Evolutionary conservation across 352 stramenopile genomes (phyloP).

Genomic region (Pythium chondricola): DNA sequence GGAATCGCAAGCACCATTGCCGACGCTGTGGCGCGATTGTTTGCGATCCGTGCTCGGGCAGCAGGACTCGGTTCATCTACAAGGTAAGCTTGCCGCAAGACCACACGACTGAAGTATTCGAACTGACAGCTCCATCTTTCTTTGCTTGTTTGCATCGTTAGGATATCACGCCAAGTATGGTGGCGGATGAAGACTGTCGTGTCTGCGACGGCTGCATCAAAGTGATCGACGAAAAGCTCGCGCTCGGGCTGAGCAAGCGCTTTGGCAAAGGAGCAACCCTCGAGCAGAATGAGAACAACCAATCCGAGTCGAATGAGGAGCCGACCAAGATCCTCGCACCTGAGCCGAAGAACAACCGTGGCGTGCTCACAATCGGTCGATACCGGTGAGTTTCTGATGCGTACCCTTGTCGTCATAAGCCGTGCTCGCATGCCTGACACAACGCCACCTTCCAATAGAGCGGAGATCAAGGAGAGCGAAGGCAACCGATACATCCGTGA

Average conservation of each 20-base stretch:
- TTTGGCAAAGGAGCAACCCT: conserved; percentile 49
- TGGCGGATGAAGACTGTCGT: conserved; percentile 59
- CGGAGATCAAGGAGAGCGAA: conserved; percentile 87
- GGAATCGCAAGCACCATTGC: conserved; percentile 86
- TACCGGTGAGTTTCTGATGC: conserved; percentile 46
- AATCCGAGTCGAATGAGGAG: conserved; percentile 16
- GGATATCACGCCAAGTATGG: conserved; percentile 57
- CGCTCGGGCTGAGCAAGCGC: conserved; percentile 61
- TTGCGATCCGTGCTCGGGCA: conserved; percentile 73
- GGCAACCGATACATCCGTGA: conserved; percentile 86
- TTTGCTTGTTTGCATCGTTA: conserved; percentile 8
- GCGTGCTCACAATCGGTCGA: conserved; percentile 72
- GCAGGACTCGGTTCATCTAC: conserved; percentile 81
- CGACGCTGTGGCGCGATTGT: conserved; percentile 79
- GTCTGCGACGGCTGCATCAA: conserved; percentile 81
- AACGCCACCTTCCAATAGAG: conserved; percentile 25
- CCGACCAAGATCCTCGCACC: conserved; percentile 20
- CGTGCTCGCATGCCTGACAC: too few relatives aligned
- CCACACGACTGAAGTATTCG: too few relatives aligned
- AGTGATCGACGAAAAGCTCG: conserved; percentile 81
- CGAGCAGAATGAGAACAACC: conserved; percentile 27
- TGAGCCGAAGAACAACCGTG: conserved; percentile 53
- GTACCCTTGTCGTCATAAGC: too few relatives aligned
- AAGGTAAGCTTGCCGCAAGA: too few relatives aligned
- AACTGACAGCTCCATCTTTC: too few relatives aligned